Evolutionary conservation across 768 basidiomycete genomes (phyloP).

Genomic region (Hirschioporus abietinus): DNA sequence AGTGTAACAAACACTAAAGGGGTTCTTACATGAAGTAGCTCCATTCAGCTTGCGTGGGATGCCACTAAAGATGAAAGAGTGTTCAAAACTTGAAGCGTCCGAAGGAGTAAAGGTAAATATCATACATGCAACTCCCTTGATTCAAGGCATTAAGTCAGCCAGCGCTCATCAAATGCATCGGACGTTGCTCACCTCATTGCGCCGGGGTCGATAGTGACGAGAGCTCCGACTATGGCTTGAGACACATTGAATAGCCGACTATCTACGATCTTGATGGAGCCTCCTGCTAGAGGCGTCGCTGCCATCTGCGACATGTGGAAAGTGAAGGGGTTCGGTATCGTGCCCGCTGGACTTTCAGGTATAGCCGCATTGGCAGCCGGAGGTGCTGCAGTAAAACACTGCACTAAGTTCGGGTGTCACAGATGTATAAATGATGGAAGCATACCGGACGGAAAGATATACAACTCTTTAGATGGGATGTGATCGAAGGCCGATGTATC

Average conservation of each 20-base stretch:
- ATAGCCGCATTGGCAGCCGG: constrained; percentile 30
- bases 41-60: constrained; percentile 67
- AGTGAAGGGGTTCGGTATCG: constrained; percentile 39
- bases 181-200: constrained; percentile 39
- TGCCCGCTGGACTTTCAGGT: constrained; percentile 39
- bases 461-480: constrained; percentile 41
- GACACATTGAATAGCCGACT: constrained; percentile 47
- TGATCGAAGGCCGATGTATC: constrained; percentile 34
- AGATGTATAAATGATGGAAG: constrained; percentile 3
- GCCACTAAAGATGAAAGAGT: constrained; percentile 42
- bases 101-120: background rate
- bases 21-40: constrained; percentile 45
- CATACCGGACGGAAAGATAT: constrained; percentile 46
- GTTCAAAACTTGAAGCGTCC: background rate
- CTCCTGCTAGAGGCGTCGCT: constrained; percentile 40
- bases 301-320: constrained; percentile 43
- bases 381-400: constrained; percentile 21
- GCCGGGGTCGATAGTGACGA: constrained; percentile 53
- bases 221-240: constrained; percentile 49
- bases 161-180: background rate
- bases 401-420: background rate
- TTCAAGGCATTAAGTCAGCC: constrained; percentile 2
- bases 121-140: constrained; percentile 52
- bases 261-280: constrained; percentile 47
- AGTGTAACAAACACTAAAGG: no score